Base-by-base conservation (phyloP, 108 stramenopile genomes). In the Nitzschia sp. region DNA sequence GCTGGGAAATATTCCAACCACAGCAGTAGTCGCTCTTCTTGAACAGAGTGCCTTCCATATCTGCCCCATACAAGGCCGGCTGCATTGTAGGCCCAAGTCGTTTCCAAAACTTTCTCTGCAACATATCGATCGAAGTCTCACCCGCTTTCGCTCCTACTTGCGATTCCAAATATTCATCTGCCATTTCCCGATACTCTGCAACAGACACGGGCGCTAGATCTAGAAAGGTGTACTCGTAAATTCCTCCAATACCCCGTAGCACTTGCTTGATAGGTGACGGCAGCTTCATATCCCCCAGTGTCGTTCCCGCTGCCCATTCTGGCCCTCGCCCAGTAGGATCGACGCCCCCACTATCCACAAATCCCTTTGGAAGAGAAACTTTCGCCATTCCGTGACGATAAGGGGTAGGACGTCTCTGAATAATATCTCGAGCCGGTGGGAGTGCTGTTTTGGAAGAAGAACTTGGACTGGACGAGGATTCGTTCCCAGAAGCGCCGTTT, bases 31-130 rank as follows among this genome's bases (percentile, higher is more conserved):
- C 93, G 32, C 78, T 83, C 19, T 78, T 83, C 16, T 81, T 75
- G 76, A 97, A 98, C 9, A 98, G 80, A 8, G 95, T 79, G 13
- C 96, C 97, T 58, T 90, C 84, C 80, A 95, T 92, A 77, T 98
- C 97, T 16, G 97, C 97, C 5, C 97, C 97, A 67, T 98, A 98
- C 58, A 84, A 63, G 2, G 94, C 78, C 0, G 95, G 85, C 45
- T 93, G 83, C 91, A 91, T 90, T 45, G 92, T 95, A 3, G 97
- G 95, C 21, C 97, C 95, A 26, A 97, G 76, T 15, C 91, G 79
- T 70, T 86, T 89, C 97, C 97, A 97, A 71, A 93, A 97, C 71
- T 92, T 80, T 35, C 93, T 81, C 29, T 87, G 90, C 47, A 94
- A 64, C 22, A 83, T 78, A 27, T 90, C 90, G 48, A 86, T 79